Percentiles rank a stretch among this genome's conserved stretches.
Evolutionary conservation across 2,329 filamentous ascomycete species (phyloP).

Genomic region (Colletotrichum aenigma): DNA sequence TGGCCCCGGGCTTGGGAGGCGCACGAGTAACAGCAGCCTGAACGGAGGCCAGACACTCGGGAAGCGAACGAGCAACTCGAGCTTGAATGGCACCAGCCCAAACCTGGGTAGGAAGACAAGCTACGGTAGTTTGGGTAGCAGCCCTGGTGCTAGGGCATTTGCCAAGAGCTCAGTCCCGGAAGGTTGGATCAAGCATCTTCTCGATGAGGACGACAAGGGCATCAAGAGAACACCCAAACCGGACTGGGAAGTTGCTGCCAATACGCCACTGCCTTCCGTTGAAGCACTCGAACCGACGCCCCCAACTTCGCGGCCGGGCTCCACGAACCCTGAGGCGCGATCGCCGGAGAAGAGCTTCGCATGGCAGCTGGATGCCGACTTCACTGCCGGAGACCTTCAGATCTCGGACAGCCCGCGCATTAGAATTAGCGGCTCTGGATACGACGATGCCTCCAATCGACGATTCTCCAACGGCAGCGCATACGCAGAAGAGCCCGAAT

Average conservation of each 20-base stretch:
- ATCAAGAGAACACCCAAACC: background rate
- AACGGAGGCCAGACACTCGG: slow-evolving; percentile 22
- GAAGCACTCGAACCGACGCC: slow-evolving; percentile 27
- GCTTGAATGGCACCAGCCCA: slow-evolving; percentile 8
- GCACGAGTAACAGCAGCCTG: slow-evolving; percentile 25
- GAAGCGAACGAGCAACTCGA: slow-evolving; percentile 22
- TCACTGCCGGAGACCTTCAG: slow-evolving; percentile 60
- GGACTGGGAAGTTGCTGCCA: slow-evolving; percentile 18
- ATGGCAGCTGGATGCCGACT: slow-evolving; percentile 63
- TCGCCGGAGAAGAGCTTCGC: slow-evolving; percentile 58
- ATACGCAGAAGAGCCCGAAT: slow-evolving; percentile 1
- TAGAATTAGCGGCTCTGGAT: slow-evolving; percentile 38
- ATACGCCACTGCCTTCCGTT: slow-evolving; percentile 36
- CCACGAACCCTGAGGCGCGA: slow-evolving; percentile 20
- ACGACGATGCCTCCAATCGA: slow-evolving; percentile 27
- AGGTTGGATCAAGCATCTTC: slow-evolving; percentile 24
- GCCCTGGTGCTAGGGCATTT: slow-evolving; percentile 12
- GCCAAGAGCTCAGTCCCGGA: slow-evolving; percentile 21
- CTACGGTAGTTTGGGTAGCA: slow-evolving; percentile 23
- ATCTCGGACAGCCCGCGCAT: slow-evolving; percentile 62
- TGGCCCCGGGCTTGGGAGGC: slow-evolving; percentile 6
- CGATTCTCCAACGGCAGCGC: slow-evolving; percentile 30
- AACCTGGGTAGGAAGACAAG: slow-evolving; percentile 9
- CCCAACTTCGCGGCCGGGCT: slow-evolving; percentile 24
- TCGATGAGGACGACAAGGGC: slow-evolving; percentile 21